Percentiles rank a stretch among this genome's conserved stretches.
Conservation (phyloP, 495 filamentous ascomycete genomes). For the Aspergillus saccharolyticus region DNA sequence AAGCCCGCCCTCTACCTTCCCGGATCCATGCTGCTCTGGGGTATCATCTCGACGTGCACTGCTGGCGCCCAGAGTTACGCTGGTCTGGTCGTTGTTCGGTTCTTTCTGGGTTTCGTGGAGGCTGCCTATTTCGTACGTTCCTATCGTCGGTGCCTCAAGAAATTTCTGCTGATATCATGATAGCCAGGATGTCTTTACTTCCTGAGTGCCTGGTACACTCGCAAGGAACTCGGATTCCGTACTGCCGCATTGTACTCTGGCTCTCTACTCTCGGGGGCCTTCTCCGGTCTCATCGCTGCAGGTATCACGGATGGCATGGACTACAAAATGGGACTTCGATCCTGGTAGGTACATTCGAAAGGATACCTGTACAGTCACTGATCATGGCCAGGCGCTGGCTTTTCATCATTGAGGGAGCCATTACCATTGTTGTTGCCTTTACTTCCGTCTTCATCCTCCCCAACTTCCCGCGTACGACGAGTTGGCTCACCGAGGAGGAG, state of each 20-base stretch:
- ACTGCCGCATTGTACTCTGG: constrained; percentile 48
- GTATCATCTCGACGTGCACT: constrained; percentile 62
- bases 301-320: constrained; percentile 45
- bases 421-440: constrained; percentile 49
- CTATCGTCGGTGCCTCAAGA: neutral
- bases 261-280: constrained; percentile 53
- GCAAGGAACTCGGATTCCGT: constrained; percentile 47
- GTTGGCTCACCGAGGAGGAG: constrained; percentile 68
- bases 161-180: constrained; percentile 1
- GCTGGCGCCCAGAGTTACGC: constrained; percentile 53
- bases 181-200: constrained; percentile 46
- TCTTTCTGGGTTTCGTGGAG: constrained; percentile 65
- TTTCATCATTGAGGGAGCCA: constrained; percentile 66
- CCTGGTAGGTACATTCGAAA: constrained; percentile 32
- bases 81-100: constrained; percentile 60
- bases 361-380: neutral
- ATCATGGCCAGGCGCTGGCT: constrained; percentile 29
- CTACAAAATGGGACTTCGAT: constrained; percentile 38
- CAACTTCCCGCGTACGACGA: constrained; percentile 74
- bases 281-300: constrained; percentile 59
- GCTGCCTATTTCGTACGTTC: constrained; percentile 45
- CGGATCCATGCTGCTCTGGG: constrained; percentile 62
- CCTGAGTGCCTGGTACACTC: constrained; percentile 46
- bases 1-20: constrained; percentile 63
- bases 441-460: constrained; percentile 60